Base-by-base conservation (phyloP, 768 basidiomycete species). In the Leccinum arenicola region DNA sequence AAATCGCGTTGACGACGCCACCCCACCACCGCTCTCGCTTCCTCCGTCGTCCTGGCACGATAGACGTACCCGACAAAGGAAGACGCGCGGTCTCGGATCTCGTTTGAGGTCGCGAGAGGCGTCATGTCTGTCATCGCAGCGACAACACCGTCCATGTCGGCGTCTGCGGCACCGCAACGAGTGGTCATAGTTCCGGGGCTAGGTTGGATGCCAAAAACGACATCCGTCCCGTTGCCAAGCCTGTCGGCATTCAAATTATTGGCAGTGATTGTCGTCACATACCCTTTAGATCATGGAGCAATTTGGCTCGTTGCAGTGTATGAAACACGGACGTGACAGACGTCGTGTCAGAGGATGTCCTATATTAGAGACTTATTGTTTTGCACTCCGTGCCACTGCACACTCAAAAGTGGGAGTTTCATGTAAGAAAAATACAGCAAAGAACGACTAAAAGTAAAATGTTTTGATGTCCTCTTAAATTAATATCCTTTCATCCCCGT, bases 71-170 rank as follows among this genome's bases (percentile, higher is more conserved):
- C 91, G 21, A 89, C 74, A 67, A 93, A 94, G 3, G 80, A 80
- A 1, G 89, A 92, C 11, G 82, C 84, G 19, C 88, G 82, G 74
- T 92, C 91, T 31, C 86, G 80, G 55, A 93, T 82, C 66, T 91
- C 89, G 63, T 87, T 84, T 3, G 91, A 93, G 27, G 80, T 82
- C 31, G 80, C 61, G 45, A 52, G 35, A n/a, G 51, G 25, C 5
- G 49, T 27, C 49, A 25, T 50, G 25, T 17, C 25, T 25, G 17
- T 15, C 23, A 25, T 49, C 15, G 25, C 15, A n/a, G 15, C 49
- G 5, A 50, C 49, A 17, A 9, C 14, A 29, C 23, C 27, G 49
- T 50, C 17, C 15, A 17, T 27, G 49, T 25, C 27, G 23, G 23
- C 27, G 14, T 45, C 11, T 45, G 3, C 35, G 12, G 40, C 43